phyloP scores from a whole-genome alignment of 441 rosid species.

The Syzygium malaccense region DNA sequence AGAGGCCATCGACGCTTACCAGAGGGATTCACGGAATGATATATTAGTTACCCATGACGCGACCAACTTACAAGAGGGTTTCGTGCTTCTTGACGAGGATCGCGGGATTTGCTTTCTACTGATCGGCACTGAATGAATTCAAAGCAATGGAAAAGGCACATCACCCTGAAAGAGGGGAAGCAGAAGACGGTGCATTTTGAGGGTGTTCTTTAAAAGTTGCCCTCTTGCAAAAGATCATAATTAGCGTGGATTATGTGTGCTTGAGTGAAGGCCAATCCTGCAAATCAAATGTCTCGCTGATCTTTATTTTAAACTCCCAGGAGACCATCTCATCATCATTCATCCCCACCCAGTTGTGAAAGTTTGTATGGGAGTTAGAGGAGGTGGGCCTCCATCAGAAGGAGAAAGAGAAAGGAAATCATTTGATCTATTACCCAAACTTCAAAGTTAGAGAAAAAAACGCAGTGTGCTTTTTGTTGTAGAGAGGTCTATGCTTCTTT shows the following conservation, averaged over 20 bases:
- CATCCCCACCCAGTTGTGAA: conserved; percentile 4
- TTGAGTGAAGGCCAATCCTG: not conserved
- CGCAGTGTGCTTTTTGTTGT: not conserved
- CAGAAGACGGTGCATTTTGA: not conserved
- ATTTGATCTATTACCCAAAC: not conserved
- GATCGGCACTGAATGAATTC: not conserved
- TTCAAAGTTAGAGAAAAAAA: not conserved
- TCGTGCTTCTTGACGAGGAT: not conserved
- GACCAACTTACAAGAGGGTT: not conserved
- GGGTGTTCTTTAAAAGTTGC: not conserved
- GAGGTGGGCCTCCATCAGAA: conserved; percentile 8
- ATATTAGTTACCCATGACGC: not conserved
- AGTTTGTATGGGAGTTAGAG: conserved; percentile 18
- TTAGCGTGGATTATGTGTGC: not conserved
- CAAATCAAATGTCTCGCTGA: not conserved
- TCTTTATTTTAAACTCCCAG: conserved; percentile 3
- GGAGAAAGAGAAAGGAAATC: not conserved
- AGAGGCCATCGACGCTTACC: not conserved
- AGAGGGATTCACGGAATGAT: not conserved
- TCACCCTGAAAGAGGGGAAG: not conserved
- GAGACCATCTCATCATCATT: not conserved
- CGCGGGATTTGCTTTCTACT: not conserved
- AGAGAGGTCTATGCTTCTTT: not conserved
- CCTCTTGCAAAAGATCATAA: not conserved
- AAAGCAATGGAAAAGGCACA: not conserved